Conservation (phyloP, 83 land plant genomes). For the Picea abies region DNA sequence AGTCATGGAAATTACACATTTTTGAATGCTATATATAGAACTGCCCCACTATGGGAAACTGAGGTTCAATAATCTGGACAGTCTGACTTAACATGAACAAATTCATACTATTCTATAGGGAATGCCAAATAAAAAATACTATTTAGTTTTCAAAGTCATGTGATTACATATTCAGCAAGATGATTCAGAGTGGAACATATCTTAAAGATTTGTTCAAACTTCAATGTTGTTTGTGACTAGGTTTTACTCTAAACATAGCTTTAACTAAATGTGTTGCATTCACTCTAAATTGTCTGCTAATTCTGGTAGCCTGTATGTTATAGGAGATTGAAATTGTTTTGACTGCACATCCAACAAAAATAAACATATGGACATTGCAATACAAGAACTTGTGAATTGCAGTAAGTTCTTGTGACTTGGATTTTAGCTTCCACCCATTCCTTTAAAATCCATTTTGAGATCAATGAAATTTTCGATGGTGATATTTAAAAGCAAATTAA, state of each 20-base stretch:
- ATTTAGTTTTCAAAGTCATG: slow-evolving; percentile 82
- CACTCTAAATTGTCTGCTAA: slow-evolving; percentile 12
- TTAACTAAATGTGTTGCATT: slow-evolving; percentile 4
- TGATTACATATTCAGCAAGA: slow-evolving; percentile 82
- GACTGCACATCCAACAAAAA: too few relatives aligned
- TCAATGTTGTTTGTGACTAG: slow-evolving; percentile 83
- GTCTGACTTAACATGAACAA: background rate
- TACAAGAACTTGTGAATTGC: slow-evolving; percentile 92
- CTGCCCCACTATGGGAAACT: background rate
- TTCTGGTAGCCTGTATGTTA: background rate
- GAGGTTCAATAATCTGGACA: background rate
- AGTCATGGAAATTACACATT: background rate
- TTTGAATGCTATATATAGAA: background rate
- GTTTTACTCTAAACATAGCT: slow-evolving; percentile 20
- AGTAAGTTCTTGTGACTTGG: slow-evolving; percentile 40
- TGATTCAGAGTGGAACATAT: slow-evolving; percentile 77
- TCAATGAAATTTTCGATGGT: background rate
- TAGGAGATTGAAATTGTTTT: slow-evolving; percentile 93
- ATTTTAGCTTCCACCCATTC: background rate
- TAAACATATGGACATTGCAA: slow-evolving; percentile 58
- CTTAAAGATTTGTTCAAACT: slow-evolving; percentile 82
- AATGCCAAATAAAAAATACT: slow-evolving; percentile 52
- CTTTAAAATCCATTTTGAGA: background rate
- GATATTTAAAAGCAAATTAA: background rate
- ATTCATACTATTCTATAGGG: slow-evolving; percentile 33